Evolutionary conservation across 306 rosid species (phyloP).

Genomic region (Begonia loranthoides): DNA sequence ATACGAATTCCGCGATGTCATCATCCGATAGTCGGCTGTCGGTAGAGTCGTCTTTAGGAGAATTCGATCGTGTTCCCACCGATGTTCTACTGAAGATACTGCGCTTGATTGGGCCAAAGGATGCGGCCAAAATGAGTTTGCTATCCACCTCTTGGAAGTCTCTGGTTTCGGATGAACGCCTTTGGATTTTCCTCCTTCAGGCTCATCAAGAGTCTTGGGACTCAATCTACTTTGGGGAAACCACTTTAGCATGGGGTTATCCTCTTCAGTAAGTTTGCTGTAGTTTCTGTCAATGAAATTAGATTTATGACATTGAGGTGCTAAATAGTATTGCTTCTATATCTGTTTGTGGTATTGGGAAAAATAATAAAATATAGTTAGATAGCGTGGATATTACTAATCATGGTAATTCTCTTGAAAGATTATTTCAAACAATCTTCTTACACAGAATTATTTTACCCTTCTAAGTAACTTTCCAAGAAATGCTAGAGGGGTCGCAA

Average conservation of each 20-base stretch:
- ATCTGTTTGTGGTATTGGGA: too few relatives aligned
- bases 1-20: constrained; percentile 5
- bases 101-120: constrained; percentile 48
- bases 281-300: background rate
- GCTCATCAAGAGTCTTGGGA: constrained; percentile 10
- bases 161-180: constrained; percentile 8
- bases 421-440: too few relatives aligned
- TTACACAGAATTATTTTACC: too few relatives aligned
- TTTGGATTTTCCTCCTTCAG: constrained; percentile 11
- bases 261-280: constrained; percentile 39
- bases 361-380: too few relatives aligned
- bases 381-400: too few relatives aligned
- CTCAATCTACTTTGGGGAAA: constrained; percentile 8
- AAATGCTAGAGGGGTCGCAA: too few relatives aligned
- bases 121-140: constrained; percentile 6
- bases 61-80: constrained; percentile 42
- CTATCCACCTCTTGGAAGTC: constrained; percentile 11
- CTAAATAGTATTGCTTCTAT: too few relatives aligned
- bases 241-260: constrained; percentile 9
- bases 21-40: constrained; percentile 3
- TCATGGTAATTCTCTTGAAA: too few relatives aligned
- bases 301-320: background rate
- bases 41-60: constrained; percentile 15
- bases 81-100: constrained; percentile 50
- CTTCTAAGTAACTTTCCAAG: too few relatives aligned